Evolutionary conservation across 768 basidiomycete species (phyloP).

Genomic region (Holtermannia corniformis): DNA sequence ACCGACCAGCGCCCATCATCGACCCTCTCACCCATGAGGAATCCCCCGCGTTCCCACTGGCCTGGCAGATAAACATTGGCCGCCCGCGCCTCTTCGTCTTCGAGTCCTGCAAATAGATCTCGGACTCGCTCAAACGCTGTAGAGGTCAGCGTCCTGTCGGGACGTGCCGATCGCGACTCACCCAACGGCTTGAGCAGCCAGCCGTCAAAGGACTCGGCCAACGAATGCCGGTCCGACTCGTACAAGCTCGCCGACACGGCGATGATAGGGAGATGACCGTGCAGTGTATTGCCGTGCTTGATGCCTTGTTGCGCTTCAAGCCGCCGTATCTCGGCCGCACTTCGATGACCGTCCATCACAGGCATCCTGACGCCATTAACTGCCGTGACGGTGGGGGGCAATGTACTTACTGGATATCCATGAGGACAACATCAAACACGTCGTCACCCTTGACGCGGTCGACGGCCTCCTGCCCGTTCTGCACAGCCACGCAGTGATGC

Average conservation of each 20-base stretch:
- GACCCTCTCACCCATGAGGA: slow-evolving; percentile 32
- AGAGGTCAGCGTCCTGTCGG: neutral
- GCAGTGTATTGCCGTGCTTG: slow-evolving; percentile 35
- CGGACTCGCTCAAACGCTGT: slow-evolving; percentile 58
- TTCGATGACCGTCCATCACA: slow-evolving; percentile 63
- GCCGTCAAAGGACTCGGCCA: slow-evolving; percentile 60
- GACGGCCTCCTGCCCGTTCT: slow-evolving; percentile 67
- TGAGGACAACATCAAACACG: slow-evolving; percentile 62
- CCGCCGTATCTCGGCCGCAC: slow-evolving; percentile 57
- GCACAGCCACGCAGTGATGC: slow-evolving; percentile 56
- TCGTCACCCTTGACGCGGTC: slow-evolving; percentile 51
- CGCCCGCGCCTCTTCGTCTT: slow-evolving; percentile 48
- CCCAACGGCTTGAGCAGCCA: slow-evolving; percentile 72
- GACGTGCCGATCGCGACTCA: slow-evolving; percentile 1
- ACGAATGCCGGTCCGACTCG: slow-evolving; percentile 51
- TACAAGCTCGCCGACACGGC: slow-evolving; percentile 67
- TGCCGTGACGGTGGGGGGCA: neutral
- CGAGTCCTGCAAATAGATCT: slow-evolving; percentile 53
- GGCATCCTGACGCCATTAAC: slow-evolving; percentile 54
- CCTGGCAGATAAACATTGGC: slow-evolving; percentile 46
- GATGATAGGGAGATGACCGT: slow-evolving; percentile 66
- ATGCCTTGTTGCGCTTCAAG: slow-evolving; percentile 45
- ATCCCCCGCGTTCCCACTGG: slow-evolving; percentile 43
- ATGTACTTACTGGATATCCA: slow-evolving; percentile 73
- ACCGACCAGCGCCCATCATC: too few relatives aligned